Percentiles rank a stretch among this genome's conserved stretches.
Conservation (phyloP, 1,284 basidiomycete genomes). For the Puccinia hordei region DNA sequence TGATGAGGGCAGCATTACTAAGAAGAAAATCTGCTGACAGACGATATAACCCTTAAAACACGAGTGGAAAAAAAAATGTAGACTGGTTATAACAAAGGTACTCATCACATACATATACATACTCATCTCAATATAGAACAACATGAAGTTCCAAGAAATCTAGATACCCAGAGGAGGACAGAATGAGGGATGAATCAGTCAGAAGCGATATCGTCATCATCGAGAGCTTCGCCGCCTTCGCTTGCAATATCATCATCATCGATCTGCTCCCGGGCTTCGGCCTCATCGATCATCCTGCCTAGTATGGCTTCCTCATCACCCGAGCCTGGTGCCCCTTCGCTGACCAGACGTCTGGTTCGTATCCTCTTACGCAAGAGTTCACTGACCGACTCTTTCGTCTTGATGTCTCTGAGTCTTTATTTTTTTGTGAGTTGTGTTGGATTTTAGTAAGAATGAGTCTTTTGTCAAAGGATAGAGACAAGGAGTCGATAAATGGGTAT, state of each 20-base stretch:
- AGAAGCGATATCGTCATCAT: constrained; percentile 28
- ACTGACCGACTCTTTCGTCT: constrained; percentile 13
- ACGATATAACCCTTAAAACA: not conserved
- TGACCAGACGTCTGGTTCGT: not conserved
- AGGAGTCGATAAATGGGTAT: too few relatives aligned
- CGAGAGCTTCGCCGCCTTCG: constrained; percentile 7
- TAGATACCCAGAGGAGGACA: not conserved
- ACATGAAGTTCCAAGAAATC: not conserved
- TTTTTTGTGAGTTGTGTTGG: not conserved
- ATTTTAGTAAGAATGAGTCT: not conserved
- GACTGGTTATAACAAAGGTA: not conserved
- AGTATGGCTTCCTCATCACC: constrained; percentile 7
- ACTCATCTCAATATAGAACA: too few relatives aligned
- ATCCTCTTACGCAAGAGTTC: constrained; percentile 3
- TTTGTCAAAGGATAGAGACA: not conserved
- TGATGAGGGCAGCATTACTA: not conserved
- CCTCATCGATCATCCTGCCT: not conserved
- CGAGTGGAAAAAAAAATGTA: not conserved
- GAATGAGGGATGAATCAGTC: not conserved
- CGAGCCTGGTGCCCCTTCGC: not conserved
- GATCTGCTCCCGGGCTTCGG: constrained; percentile 29
- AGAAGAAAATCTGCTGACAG: not conserved
- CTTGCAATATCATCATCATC: constrained; percentile 25
- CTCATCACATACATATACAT: not conserved
- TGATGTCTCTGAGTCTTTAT: constrained; percentile 11